Evolutionary conservation across 371 early-diverging fungal genomes (phyloP).

Genomic region (Chytridiales sp.): DNA sequence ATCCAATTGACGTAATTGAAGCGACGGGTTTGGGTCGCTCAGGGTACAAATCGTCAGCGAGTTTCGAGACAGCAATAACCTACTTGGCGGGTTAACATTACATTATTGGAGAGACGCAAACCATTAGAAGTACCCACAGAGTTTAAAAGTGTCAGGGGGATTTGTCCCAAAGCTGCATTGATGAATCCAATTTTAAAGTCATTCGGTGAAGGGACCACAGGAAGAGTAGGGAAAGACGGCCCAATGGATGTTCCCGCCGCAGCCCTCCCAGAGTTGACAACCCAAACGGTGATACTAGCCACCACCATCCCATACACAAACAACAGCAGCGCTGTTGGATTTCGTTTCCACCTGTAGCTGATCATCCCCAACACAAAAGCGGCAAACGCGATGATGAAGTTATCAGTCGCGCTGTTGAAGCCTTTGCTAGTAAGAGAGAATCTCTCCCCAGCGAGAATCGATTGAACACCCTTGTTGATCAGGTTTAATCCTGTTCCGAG

Average conservation of each 20-base stretch:
- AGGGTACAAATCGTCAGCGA: slow-evolving; percentile 83
- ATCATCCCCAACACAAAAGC: slow-evolving; percentile 66
- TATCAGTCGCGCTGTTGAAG: slow-evolving; percentile 78
- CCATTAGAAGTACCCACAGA: slow-evolving; percentile 52
- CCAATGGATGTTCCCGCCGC: slow-evolving; percentile 28
- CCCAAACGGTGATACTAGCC: slow-evolving; percentile 53
- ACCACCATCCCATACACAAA: slow-evolving; percentile 73
- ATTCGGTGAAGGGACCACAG: no score
- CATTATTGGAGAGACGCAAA: neutral
- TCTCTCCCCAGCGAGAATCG: slow-evolving; percentile 18
- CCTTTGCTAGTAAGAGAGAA: slow-evolving; percentile 34
- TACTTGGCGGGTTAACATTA: neutral
- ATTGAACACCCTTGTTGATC: slow-evolving; percentile 64
- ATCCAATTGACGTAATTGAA: slow-evolving; percentile 58
- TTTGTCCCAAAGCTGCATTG: slow-evolving; percentile 82
- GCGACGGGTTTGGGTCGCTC: slow-evolving; percentile 42
- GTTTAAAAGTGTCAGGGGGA: slow-evolving; percentile 83
- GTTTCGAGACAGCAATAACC: slow-evolving; percentile 68
- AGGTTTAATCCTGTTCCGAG: slow-evolving; percentile 80
- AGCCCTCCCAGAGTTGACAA: slow-evolving; percentile 28
- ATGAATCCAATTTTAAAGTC: slow-evolving; percentile 73
- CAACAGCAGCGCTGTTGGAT: slow-evolving; percentile 73
- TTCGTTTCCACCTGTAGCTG: slow-evolving; percentile 63
- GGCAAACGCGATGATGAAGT: slow-evolving; percentile 69
- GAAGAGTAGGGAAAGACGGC: slow-evolving; percentile 21